phyloP scores from a whole-genome alignment of 1,284 basidiomycete species.

The Porodaedalea pini region DNA sequence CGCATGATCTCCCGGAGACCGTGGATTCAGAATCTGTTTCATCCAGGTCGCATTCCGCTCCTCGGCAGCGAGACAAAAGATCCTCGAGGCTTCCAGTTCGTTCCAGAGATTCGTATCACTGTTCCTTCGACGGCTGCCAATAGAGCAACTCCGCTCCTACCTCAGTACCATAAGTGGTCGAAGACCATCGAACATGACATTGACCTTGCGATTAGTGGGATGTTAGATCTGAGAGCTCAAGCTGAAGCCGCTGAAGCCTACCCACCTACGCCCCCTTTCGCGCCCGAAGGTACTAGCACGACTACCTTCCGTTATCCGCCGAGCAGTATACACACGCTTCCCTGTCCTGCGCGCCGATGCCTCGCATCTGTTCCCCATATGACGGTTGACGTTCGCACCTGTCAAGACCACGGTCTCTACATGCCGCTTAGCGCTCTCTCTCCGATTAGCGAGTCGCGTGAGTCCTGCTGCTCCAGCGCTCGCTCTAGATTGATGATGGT shows the following conservation, averaged over 20 bases:
- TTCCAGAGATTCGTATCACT: slow-evolving; percentile 9
- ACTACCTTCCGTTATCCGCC: background rate
- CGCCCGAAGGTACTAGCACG: background rate
- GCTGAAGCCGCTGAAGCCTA: no score
- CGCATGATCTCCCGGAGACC: background rate
- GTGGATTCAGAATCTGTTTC: background rate
- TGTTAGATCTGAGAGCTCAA: background rate
- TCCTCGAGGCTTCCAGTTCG: background rate
- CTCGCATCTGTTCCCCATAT: background rate
- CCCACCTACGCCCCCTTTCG: no score
- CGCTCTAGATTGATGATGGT: background rate
- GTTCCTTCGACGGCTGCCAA: background rate
- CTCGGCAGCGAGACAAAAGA: background rate
- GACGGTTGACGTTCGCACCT: background rate
- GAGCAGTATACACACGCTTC: background rate
- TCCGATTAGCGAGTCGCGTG: background rate
- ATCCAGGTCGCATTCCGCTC: background rate
- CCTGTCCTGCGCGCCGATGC: background rate
- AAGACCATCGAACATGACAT: background rate
- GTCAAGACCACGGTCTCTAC: background rate
- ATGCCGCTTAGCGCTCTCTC: background rate
- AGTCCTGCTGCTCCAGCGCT: background rate
- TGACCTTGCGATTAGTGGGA: background rate
- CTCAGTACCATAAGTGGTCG: background rate
- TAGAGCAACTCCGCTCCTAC: background rate